A percentile compares a stretch with the other conserved stretches of the same genome.
Evolutionary conservation across 2,329 filamentous ascomycete species (phyloP).

Genomic region (Fusarium sulawesiense): DNA sequence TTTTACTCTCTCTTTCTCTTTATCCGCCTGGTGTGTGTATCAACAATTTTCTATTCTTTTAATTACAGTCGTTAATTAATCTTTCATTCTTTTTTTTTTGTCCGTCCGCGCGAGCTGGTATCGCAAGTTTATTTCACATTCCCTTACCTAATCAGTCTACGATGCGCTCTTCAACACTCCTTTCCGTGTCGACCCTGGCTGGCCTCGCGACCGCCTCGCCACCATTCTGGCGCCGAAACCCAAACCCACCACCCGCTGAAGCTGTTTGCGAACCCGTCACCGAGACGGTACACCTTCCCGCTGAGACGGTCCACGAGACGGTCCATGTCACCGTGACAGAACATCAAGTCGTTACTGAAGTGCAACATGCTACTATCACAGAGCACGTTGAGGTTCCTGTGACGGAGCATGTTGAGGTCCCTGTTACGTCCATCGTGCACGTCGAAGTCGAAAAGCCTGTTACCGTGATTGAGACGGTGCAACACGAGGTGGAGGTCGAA

Average conservation of each 20-base stretch:
- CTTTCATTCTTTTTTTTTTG: conserved; percentile 15
- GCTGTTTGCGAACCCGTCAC: conserved; percentile 26
- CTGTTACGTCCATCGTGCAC: conserved; percentile 7
- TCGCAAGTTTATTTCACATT: conserved; percentile 10
- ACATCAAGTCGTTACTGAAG: neutral
- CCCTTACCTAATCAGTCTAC: neutral
- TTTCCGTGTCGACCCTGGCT: conserved; percentile 16
- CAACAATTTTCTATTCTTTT: conserved; percentile 24
- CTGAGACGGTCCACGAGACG: conserved; percentile 13
- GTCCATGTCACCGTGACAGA: conserved; percentile 15
- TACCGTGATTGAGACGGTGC: conserved; percentile 9
- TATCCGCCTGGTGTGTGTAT: conserved; percentile 21
- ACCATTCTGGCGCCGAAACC: conserved; percentile 21
- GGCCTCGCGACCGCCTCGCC: conserved; percentile 26
- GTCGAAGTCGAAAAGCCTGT: conserved; percentile 17
- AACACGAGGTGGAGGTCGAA: conserved; percentile 19
- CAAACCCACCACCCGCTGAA: conserved; percentile 10
- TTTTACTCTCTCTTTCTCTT: conserved; percentile 1
- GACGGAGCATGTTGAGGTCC: conserved; percentile 3
- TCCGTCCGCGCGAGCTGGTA: conserved; percentile 29
- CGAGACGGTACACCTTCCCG: conserved; percentile 17
- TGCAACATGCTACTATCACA: neutral
- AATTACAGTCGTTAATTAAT: conserved; percentile 14
- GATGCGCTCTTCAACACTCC: conserved; percentile 26
- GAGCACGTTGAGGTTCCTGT: conserved; percentile 14